Percentiles rank a stretch among this genome's conserved stretches.
Evolutionary conservation across 805 yeast species (phyloP).

Genomic region (Tetrapisispora nanseiensis): DNA sequence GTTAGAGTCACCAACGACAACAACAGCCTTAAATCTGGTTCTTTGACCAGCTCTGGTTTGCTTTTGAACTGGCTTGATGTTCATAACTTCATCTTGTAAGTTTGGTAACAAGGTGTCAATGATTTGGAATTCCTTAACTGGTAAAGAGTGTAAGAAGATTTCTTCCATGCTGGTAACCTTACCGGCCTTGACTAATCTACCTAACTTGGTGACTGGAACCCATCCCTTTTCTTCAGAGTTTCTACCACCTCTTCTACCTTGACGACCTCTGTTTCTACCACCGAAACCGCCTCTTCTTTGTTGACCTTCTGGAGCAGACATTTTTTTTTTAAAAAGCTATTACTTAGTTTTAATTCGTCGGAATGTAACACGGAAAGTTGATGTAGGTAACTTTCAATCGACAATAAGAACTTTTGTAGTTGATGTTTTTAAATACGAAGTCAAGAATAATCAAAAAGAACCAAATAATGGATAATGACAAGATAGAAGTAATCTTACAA

Average conservation of each 20-base stretch:
- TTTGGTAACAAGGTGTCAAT: slow-evolving; percentile 92
- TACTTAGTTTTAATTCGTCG: slow-evolving; percentile 28
- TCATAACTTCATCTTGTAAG: slow-evolving; percentile 98
- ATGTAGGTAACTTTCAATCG: slow-evolving; percentile 48
- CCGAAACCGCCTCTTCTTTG: slow-evolving; percentile 46
- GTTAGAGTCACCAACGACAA: slow-evolving; percentile 98
- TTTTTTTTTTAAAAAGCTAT: slow-evolving; percentile 17
- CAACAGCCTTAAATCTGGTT: slow-evolving; percentile 99
- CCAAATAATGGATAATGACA: neutral
- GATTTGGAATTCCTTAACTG: slow-evolving; percentile 99
- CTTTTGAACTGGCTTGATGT: slow-evolving; percentile 99
- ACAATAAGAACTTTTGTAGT: slow-evolving; percentile 18
- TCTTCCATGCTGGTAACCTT: slow-evolving; percentile 94
- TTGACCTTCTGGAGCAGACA: slow-evolving; percentile 34
- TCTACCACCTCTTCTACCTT: slow-evolving; percentile 62
- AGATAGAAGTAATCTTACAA: neutral
- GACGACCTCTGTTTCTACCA: slow-evolving; percentile 49
- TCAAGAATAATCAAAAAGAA: neutral
- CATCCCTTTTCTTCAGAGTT: slow-evolving; percentile 97
- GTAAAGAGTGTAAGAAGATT: slow-evolving; percentile 98
- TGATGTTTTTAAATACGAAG: neutral
- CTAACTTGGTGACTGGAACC: slow-evolving; percentile 99
- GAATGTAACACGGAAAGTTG: slow-evolving; percentile 45
- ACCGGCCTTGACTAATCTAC: slow-evolving; percentile 99
- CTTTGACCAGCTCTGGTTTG: slow-evolving; percentile 99